Base-by-base conservation (phyloP, 2,329 filamentous ascomycete species). In the Ophiocordyceps camponoti-floridani region DNA sequence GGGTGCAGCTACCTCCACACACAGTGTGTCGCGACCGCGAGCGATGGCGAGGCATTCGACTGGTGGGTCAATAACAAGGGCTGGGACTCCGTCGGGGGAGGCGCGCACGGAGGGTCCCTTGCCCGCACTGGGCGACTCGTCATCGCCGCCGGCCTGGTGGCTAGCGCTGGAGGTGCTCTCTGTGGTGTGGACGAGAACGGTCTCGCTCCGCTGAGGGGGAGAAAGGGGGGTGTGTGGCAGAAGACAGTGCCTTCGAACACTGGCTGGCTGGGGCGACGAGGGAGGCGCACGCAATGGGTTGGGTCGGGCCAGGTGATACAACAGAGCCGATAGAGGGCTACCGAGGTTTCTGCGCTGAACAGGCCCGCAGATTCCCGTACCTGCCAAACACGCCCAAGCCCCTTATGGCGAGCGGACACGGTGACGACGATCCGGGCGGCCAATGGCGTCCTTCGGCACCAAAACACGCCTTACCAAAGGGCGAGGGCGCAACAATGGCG, bases 61-160 rank as follows among this genome's bases (percentile, higher is more conserved):
- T 12, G 12, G 28, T 30, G 28, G 28, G 28, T 30, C 28, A 30
- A 30, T 30, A 30, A 30, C 28, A 30, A 30, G 28, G 28, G 28
- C 28, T 30, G 28, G 28, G n/a, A n/a, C n/a, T n/a, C n/a, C n/a
- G n/a, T n/a, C n/a, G n/a, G n/a, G n/a, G n/a, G 28, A 30, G 28
- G 28, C 28, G 28, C 28, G 28, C 28, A 30, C 35, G 3, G 33
- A 30, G 18, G 14, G 19, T 26, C 44, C n/a, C 16, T 27, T 40
- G 8, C 11, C 28, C 44, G 35, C 41, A 40, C 44, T 42, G 41
- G 44, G 41, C 31, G 41, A 43, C 44, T 45, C 41, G 28, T 45
- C 31, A 40, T 42, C 23, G 44, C 44, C 19, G 19, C 40, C 37
- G n/a, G 23, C 33, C n/a, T n/a, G 4, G 28, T 30, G 28, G 28